Conservation (phyloP, 2,329 filamentous ascomycete species). For the Aspergillus alliaceus region DNA sequence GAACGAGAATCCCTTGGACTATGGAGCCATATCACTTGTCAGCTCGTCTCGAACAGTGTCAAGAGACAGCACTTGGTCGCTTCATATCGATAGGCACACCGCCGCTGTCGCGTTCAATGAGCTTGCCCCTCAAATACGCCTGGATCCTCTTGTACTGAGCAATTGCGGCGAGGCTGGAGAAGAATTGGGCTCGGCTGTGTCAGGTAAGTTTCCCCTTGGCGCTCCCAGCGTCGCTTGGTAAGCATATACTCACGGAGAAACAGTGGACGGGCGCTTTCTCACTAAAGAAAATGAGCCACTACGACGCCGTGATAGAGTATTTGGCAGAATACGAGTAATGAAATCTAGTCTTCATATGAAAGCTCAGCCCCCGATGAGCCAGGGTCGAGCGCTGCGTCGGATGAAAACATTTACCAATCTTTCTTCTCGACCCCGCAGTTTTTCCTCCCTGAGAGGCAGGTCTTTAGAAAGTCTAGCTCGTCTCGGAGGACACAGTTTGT, state of each 20-base stretch:
- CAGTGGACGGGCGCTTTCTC: neutral
- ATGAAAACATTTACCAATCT: constrained; percentile 42
- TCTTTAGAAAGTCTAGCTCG: constrained; percentile 42
- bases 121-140: constrained; percentile 23
- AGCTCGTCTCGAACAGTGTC: constrained; percentile 22
- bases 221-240: neutral
- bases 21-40: constrained; percentile 19
- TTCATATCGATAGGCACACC: constrained; percentile 23
- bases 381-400: constrained; percentile 31
- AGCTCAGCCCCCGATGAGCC: constrained; percentile 12
- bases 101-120: constrained; percentile 33
- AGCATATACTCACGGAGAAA: neutral
- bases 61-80: constrained; percentile 20
- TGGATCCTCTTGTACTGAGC: constrained; percentile 19
- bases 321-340: constrained; percentile 35
- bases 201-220: neutral
- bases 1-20: constrained; percentile 9
- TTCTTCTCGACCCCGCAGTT: constrained; percentile 23
- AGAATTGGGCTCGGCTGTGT: neutral
- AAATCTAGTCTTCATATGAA: constrained; percentile 34
- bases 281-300: constrained; percentile 6
- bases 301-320: constrained; percentile 20
- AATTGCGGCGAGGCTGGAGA: constrained; percentile 3
- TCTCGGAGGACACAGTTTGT: constrained; percentile 43
- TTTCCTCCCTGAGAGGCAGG: constrained; percentile 37